Evolutionary conservation across 352 stramenopile genomes (phyloP), one percentile per base, ranked within the genome.

Genomic region (Blastocystis sp.): DNA sequence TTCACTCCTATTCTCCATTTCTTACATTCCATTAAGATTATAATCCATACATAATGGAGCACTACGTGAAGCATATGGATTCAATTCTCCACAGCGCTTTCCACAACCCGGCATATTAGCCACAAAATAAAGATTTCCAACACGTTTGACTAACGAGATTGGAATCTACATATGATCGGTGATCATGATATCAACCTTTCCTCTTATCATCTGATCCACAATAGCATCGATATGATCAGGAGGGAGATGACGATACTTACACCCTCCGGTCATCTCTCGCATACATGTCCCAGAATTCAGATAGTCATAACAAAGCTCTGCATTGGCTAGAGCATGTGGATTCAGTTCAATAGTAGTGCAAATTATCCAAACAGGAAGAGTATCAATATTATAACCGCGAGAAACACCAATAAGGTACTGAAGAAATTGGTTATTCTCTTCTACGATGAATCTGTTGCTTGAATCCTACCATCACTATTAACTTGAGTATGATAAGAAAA

Each of bases 221-320:
- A 86, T 43, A 5, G 75, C 52, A 1, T 86, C 75, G n/a, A 86
- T 56, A 35, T 86, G 75, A 43, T 71, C 43, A 7, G 14, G 7
- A 4, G 29, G 54, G 19, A 86, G 14, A 32, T 86, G 75, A 12
- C 75, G 57, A 42, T 49, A 86, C 4, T 46, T 56, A 35, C 75
- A 86, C 9, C 69, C 54, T 19, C 75, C 75, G 35, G 39, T 12
- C 7, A 19, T 14, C 58, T 85, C 73, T 5, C 27, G 52, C 39
- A 24, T 78, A 78, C 75, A 86, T 0, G 29, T 11, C 19, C 75
- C 75, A 16, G 16, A 46, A 29, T 86, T 86, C 3, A 86, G 27
- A 32, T 49, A 86, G 24, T 86, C 75, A 46, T 86, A 86, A 32
- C 75, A 86, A 35, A 86, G 12, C 39, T n/a, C 24, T 0, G 75